These are phyloP conservation scores for Astraeus odoratus DNA, from an alignment of 768 basidiomycete genomes.

Conservation along the genomic window DNA sequence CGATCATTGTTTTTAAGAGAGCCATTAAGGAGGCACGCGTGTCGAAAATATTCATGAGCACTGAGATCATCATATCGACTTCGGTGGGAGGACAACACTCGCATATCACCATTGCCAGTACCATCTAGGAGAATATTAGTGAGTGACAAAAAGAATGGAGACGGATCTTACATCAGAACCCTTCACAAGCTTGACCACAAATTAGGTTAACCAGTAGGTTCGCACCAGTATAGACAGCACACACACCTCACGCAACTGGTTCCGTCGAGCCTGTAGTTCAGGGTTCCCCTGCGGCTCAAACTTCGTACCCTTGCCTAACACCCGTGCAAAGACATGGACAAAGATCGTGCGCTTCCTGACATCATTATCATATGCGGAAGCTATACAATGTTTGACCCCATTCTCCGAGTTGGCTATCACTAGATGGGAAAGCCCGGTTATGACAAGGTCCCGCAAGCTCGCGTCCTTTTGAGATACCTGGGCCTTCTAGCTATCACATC, in stretches of 20 bases:
- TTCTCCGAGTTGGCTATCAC: constrained; percentile 81
- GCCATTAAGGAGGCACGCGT: constrained; percentile 62
- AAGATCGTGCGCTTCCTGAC: constrained; percentile 69
- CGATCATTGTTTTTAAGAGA: constrained; percentile 78
- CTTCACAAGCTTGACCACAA: constrained; percentile 51
- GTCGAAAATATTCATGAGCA: constrained; percentile 83
- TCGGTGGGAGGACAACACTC: constrained; percentile 77
- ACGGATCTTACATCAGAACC: constrained; percentile 64
- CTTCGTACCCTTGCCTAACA: constrained; percentile 72
- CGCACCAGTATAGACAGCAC: background rate
- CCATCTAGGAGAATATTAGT: constrained; percentile 42
- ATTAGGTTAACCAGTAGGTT: constrained; percentile 3
- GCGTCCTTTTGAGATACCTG: constrained; percentile 44
- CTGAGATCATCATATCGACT: constrained; percentile 77
- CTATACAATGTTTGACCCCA: constrained; percentile 83
- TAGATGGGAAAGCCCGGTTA: constrained; percentile 74
- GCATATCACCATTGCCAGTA: constrained; percentile 78
- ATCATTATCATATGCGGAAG: constrained; percentile 71
- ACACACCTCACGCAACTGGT: constrained; percentile 54
- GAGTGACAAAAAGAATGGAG: background rate
- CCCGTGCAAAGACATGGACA: constrained; percentile 76
- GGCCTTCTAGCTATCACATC: constrained; percentile 30
- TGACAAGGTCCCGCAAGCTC: constrained; percentile 68
- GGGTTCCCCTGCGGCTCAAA: constrained; percentile 58
- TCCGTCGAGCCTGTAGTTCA: constrained; percentile 39